Conservation (phyloP, 345 rosid species). For the Murraya koenigii region DNA sequence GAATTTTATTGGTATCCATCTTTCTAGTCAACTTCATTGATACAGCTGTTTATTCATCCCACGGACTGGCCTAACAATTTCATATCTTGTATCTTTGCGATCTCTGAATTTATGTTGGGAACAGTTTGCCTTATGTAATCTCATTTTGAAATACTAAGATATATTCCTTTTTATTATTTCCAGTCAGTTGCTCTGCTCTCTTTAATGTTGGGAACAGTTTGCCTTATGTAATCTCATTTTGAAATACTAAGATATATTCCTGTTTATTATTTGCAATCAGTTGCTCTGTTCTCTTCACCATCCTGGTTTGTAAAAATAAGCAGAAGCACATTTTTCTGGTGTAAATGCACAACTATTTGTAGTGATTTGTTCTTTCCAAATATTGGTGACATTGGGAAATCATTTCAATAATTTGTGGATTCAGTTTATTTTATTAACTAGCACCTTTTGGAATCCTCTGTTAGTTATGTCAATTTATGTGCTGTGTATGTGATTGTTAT, state of each 20-base stretch:
- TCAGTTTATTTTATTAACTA: too few relatives aligned
- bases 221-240: conserved; percentile 6
- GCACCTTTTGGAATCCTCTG: too few relatives aligned
- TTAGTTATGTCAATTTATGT: too few relatives aligned
- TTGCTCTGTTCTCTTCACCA: too few relatives aligned
- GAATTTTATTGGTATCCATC: not conserved
- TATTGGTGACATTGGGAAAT: too few relatives aligned
- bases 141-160: not conserved
- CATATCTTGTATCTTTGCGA: not conserved
- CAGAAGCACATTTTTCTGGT: too few relatives aligned
- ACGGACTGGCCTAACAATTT: not conserved
- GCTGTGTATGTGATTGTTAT: too few relatives aligned
- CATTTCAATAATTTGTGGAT: too few relatives aligned
- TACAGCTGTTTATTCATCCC: not conserved
- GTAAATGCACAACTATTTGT: too few relatives aligned
- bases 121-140: conserved; percentile 2
- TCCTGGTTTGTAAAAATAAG: too few relatives aligned
- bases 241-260: not conserved
- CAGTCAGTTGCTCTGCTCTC: too few relatives aligned
- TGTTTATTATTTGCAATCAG: not conserved
- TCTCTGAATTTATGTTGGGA: not conserved
- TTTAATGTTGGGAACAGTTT: not conserved
- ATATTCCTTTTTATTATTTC: not conserved
- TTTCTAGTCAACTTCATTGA: not conserved
- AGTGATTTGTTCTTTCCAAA: too few relatives aligned